Conservation (phyloP, 371 early-diverging fungal genomes). For the Mortierella sp. region DNA sequence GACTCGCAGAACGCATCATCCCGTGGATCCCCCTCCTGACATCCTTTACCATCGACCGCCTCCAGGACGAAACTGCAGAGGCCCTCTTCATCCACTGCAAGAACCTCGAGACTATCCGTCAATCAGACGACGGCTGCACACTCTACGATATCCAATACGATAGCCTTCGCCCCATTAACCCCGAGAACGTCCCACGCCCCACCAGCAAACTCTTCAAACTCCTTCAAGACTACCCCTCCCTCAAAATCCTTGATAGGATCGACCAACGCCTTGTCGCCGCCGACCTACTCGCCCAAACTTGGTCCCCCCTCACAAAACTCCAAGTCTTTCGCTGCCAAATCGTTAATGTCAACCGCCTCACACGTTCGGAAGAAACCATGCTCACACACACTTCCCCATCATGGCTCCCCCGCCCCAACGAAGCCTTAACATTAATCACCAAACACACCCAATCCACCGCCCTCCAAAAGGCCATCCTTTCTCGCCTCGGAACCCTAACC, state of each 20-base stretch:
- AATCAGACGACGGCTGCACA: neutral
- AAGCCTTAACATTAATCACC: neutral
- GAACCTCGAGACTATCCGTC: neutral
- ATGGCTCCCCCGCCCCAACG: too few relatives aligned
- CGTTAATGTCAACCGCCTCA: constrained; percentile 6
- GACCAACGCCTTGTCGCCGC: neutral
- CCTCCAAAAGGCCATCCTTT: constrained; percentile 6
- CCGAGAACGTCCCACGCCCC: neutral
- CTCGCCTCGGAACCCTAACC: constrained; percentile 2
- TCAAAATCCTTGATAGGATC: neutral
- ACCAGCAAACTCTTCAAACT: neutral
- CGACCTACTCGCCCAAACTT: neutral
- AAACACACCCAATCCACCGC: neutral
- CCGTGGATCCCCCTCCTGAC: neutral
- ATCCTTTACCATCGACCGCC: neutral
- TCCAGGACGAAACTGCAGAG: neutral
- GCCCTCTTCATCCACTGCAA: neutral
- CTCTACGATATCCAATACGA: neutral
- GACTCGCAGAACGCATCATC: neutral
- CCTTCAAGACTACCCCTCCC: neutral
- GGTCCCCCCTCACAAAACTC: neutral
- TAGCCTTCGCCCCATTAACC: neutral
- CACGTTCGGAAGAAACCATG: neutral
- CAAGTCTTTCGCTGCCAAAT: constrained; percentile 19
- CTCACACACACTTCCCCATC: neutral